Evolutionary conservation across 129 eudicot species (phyloP).

Genomic region (Solidago caesia): DNA sequence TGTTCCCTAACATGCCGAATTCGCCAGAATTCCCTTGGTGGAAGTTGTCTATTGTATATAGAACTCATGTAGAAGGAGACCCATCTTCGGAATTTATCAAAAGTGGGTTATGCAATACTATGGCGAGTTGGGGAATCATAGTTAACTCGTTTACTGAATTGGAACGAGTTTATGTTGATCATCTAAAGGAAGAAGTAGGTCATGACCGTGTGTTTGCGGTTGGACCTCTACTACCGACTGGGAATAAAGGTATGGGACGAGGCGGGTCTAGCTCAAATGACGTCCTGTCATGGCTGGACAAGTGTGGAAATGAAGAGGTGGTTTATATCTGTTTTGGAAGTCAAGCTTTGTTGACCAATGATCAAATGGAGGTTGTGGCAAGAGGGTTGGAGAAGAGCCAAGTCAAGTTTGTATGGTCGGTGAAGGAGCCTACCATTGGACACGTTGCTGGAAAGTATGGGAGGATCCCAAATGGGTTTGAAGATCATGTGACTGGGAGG

Average conservation of each 20-base stretch:
- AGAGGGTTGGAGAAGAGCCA: conserved; percentile 47
- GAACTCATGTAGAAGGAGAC: conserved; percentile 43
- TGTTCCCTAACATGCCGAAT: conserved; percentile 43
- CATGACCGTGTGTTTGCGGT: conserved; percentile 57
- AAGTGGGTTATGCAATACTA: conserved; percentile 23
- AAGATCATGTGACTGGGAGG: conserved; percentile 54
- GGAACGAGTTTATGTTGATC: conserved; percentile 47
- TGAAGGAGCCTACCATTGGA: conserved; percentile 39
- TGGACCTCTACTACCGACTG: conserved; percentile 55
- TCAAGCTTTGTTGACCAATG: conserved; percentile 50
- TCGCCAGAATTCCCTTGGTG: conserved; percentile 62
- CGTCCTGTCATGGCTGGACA: conserved; percentile 50
- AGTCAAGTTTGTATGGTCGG: conserved; percentile 43
- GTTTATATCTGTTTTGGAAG: conserved; percentile 66
- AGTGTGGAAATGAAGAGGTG: conserved; percentile 34
- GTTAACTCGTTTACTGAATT: conserved; percentile 55
- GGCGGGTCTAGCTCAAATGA: conserved; percentile 41
- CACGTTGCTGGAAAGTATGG: conserved; percentile 37
- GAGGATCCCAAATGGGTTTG: conserved; percentile 47
- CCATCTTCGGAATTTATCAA: conserved; percentile 44
- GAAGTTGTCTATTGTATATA: conserved; percentile 58
- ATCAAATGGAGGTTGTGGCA: conserved; percentile 53
- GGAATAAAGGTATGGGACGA: conserved; percentile 13
- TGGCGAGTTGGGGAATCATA: conserved; percentile 47
- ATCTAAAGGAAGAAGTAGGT: conserved; percentile 31